Conservation (phyloP, 1,139 yeast genomes). For the Suhomyces maxii region DNA sequence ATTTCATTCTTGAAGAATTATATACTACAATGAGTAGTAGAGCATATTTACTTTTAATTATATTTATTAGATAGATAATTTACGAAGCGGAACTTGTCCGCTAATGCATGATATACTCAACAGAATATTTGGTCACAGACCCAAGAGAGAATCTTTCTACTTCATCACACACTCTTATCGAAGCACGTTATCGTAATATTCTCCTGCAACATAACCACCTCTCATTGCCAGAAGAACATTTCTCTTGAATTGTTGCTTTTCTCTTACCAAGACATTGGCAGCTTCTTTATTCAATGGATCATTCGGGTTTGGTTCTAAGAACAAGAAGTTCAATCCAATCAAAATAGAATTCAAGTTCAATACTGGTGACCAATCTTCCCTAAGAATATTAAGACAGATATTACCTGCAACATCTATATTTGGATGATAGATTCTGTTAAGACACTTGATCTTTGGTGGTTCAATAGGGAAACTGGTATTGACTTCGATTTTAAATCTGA, state of each 20-base stretch:
- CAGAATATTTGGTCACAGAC: background rate
- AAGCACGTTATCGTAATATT: conserved; percentile 60
- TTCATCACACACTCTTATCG: conserved; percentile 6
- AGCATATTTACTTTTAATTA: background rate
- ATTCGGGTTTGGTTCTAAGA: conserved; percentile 86
- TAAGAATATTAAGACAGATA: conserved; percentile 82
- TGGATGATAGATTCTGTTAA: conserved; percentile 82
- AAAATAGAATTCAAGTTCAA: conserved; percentile 77
- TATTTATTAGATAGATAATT: background rate
- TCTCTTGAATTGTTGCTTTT: conserved; percentile 53
- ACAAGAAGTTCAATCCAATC: conserved; percentile 82
- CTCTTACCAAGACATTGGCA: conserved; percentile 68
- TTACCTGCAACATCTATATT: conserved; percentile 90
- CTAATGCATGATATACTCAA: background rate
- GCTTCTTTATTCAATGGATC: conserved; percentile 94
- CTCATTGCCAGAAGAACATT: conserved; percentile 67
- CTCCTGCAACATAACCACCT: conserved; percentile 66
- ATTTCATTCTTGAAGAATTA: too few relatives aligned
- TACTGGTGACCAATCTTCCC: conserved; percentile 98
- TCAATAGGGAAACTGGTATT: conserved; percentile 84
- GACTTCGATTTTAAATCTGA: conserved; percentile 64
- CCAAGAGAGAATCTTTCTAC: too few relatives aligned
- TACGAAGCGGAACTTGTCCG: background rate
- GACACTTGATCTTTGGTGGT: conserved; percentile 82
- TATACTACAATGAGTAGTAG: background rate